phyloP scores from a whole-genome alignment of 306 rosid genomes.

The Calophaca sinica region DNA sequence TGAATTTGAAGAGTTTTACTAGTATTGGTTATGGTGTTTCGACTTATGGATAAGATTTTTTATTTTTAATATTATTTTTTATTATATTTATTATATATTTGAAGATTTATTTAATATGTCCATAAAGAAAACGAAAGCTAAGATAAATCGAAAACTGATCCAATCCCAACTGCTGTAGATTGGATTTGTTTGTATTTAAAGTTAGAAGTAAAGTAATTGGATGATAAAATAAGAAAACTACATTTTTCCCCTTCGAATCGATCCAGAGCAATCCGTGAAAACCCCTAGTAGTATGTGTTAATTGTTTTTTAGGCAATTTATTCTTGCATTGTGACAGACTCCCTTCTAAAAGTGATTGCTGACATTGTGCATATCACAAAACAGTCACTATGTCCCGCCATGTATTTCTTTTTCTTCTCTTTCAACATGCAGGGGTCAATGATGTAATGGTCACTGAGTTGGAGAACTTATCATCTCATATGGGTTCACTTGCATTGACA shows the following conservation, averaged over 20 bases:
- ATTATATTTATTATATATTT: too few species aligned
- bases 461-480: slow-evolving; percentile 84
- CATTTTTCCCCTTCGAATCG: background rate
- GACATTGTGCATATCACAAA: background rate
- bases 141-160: too few species aligned
- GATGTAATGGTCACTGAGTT: slow-evolving; percentile 75
- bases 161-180: background rate
- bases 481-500: slow-evolving; percentile 93
- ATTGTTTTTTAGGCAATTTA: background rate
- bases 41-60: too few species aligned
- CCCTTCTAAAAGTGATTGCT: background rate
- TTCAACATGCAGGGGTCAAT: slow-evolving; percentile 62
- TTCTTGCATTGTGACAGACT: background rate
- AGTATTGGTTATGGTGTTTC: too few species aligned
- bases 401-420: slow-evolving; percentile 16
- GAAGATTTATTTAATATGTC: too few species aligned
- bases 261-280: background rate
- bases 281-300: background rate
- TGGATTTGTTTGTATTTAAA: background rate
- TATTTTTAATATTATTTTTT: too few species aligned
- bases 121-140: too few species aligned
- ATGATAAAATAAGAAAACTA: too few species aligned
- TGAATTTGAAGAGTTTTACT: too few species aligned
- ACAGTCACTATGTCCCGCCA: background rate
- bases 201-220: too few species aligned